Evolutionary conservation across 2,329 filamentous ascomycete species (phyloP).

Genomic region (Malbranchea cinnamomea): DNA sequence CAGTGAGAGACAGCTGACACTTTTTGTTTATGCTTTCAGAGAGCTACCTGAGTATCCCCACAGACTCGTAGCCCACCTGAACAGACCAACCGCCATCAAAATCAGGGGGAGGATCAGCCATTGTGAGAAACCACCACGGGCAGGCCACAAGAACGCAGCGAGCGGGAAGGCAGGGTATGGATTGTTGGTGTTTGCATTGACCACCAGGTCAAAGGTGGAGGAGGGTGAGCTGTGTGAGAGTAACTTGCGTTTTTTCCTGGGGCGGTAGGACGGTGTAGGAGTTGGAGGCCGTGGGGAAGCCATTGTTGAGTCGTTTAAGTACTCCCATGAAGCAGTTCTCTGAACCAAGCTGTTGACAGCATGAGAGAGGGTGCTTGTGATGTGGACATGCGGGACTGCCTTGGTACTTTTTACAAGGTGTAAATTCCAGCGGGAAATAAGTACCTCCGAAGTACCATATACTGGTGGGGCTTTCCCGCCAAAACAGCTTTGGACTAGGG

Average conservation of each 20-base stretch:
- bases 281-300: constrained; percentile 14
- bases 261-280: constrained; percentile 22
- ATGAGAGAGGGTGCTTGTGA: too few species aligned
- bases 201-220: constrained; percentile 27
- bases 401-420: too few species aligned
- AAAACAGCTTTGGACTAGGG: too few species aligned
- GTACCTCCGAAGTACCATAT: too few species aligned
- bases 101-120: constrained; percentile 83
- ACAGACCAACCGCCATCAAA: constrained; percentile 78
- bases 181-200: constrained; percentile 30
- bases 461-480: too few species aligned
- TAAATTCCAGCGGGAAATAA: too few species aligned
- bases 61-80: constrained; percentile 79
- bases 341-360: too few species aligned
- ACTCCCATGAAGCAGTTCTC: too few species aligned
- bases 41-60: constrained; percentile 83
- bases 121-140: constrained; percentile 66
- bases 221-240: constrained; percentile 16
- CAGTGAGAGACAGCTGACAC: background rate
- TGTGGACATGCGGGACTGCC: too few species aligned
- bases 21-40: constrained; percentile 1
- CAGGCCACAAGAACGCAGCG: constrained; percentile 87
- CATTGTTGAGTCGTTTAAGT: too few species aligned
- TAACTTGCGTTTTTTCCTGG: constrained; percentile 32
- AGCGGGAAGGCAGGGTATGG: constrained; percentile 67